Conservation (phyloP, 352 stramenopile species). For the Globisporangium takayamanum region DNA sequence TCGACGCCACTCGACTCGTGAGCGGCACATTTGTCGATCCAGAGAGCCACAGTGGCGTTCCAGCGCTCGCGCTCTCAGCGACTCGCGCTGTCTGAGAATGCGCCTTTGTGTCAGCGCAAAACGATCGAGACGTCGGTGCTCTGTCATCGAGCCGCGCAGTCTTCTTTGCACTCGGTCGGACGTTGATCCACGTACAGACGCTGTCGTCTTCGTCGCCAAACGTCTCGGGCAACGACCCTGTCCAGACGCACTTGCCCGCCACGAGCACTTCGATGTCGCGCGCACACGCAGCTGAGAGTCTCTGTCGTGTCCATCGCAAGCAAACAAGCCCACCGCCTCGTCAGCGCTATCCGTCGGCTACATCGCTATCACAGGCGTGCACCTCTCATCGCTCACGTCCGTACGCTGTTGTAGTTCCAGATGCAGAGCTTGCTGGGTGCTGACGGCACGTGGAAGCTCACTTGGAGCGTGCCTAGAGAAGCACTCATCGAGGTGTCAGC, state of each 20-base stretch:
- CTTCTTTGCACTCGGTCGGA: constrained; percentile 31
- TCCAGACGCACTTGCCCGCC: constrained; percentile 59
- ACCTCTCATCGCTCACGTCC: neutral
- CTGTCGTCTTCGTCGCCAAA: constrained; percentile 65
- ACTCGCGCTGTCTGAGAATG: neutral
- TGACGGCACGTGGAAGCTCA: constrained; percentile 39
- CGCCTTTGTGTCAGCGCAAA: neutral
- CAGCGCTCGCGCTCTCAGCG: neutral
- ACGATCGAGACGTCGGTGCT: neutral
- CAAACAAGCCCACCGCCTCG: neutral
- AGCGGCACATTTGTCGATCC: neutral
- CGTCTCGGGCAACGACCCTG: constrained; percentile 61
- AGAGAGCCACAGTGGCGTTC: constrained; percentile 16
- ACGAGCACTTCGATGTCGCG: constrained; percentile 66
- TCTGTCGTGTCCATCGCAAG: constrained; percentile 10
- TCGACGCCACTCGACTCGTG: neutral
- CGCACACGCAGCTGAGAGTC: constrained; percentile 37
- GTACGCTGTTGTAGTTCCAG: constrained; percentile 80
- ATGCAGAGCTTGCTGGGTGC: constrained; percentile 60
- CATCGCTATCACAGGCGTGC: neutral
- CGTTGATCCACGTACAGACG: constrained; percentile 61
- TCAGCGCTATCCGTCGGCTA: neutral
- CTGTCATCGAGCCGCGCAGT: constrained; percentile 12
- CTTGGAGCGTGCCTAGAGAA: constrained; percentile 35
- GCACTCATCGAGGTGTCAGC: neutral